Percentiles rank a stretch among this genome's conserved stretches.
These are phyloP conservation scores for Vicia villosa DNA, from an alignment of 306 rosid genomes.

Conservation along the genomic window DNA sequence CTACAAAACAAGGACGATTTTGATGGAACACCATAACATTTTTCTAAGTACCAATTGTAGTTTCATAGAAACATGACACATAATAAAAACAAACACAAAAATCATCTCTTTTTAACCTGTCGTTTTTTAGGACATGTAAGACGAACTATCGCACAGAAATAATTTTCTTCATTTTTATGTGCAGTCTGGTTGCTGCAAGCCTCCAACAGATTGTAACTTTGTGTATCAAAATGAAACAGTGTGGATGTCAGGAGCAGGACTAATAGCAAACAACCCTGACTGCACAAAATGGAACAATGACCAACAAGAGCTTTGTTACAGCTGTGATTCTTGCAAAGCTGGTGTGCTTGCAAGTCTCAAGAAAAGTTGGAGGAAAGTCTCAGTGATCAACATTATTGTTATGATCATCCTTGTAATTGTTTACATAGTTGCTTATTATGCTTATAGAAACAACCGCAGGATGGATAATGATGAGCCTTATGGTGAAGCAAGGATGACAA, in stretches of 20 bases:
- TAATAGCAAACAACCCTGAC: constrained; percentile 43
- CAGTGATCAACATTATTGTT: constrained; percentile 77
- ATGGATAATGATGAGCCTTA: constrained; percentile 81
- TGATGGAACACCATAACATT: constrained; percentile 26
- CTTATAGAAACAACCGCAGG: constrained; percentile 70
- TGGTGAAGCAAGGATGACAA: constrained; percentile 82
- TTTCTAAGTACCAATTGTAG: constrained; percentile 20
- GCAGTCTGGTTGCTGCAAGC: constrained; percentile 99
- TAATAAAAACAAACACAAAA: no score
- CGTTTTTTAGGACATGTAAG: no score
- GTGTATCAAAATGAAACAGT: constrained; percentile 62
- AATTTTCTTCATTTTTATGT: not conserved
- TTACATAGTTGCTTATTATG: constrained; percentile 75
- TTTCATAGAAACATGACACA: constrained; percentile 1
- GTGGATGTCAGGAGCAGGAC: constrained; percentile 55
- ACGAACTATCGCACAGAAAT: no score
- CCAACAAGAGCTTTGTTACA: constrained; percentile 68
- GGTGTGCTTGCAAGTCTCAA: constrained; percentile 83
- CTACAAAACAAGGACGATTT: constrained; percentile 22
- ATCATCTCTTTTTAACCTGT: no score
- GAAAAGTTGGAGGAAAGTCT: constrained; percentile 94
- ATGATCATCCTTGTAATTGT: constrained; percentile 70
- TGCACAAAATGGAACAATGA: constrained; percentile 80
- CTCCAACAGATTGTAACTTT: constrained; percentile 77
- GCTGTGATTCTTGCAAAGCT: constrained; percentile 85